These are phyloP conservation scores for Polyporus arcularius DNA, from an alignment of 768 basidiomycete species.

Conservation along the genomic window DNA sequence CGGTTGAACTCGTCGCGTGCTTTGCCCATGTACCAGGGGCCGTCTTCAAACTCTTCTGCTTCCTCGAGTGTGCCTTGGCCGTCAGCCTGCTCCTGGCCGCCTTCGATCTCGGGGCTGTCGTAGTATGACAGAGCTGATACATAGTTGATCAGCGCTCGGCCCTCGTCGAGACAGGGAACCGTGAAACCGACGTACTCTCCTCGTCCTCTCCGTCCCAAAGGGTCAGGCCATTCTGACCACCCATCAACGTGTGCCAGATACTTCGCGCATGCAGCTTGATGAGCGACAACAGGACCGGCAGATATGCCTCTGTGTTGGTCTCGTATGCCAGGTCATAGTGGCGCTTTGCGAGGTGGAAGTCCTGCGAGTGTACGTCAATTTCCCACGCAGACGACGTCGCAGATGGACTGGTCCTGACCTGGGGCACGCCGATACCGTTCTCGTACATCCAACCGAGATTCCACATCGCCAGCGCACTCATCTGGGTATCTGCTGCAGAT, in stretches of 20 bases:
- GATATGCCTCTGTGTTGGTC: constrained; percentile 84
- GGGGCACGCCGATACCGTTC: constrained; percentile 88
- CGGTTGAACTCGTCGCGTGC: constrained; percentile 77
- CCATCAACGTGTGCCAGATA: constrained; percentile 67
- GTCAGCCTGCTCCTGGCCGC: constrained; percentile 1
- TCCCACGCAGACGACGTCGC: not conserved
- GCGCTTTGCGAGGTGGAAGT: constrained; percentile 95
- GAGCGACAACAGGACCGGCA: constrained; percentile 84
- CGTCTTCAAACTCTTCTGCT: constrained; percentile 29
- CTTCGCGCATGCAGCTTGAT: constrained; percentile 81
- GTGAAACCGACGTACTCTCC: constrained; percentile 31
- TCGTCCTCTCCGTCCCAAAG: constrained; percentile 66
- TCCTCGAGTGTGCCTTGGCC: constrained; percentile 13
- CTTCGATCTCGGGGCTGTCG: constrained; percentile 24
- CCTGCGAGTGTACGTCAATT: constrained; percentile 44
- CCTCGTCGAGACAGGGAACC: not conserved
- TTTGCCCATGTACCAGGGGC: constrained; percentile 79
- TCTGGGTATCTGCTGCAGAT: constrained; percentile 88
- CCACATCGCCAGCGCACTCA: constrained; percentile 96
- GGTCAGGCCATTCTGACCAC: constrained; percentile 67
- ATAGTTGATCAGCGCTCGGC: not conserved
- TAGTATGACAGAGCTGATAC: constrained; percentile 18
- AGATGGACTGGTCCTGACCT: constrained; percentile 45
- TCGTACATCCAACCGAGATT: constrained; percentile 99
- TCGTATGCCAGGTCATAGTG: constrained; percentile 91